phyloP scores from a whole-genome alignment of 495 filamentous ascomycete species.

The Penicillium argentinense region DNA sequence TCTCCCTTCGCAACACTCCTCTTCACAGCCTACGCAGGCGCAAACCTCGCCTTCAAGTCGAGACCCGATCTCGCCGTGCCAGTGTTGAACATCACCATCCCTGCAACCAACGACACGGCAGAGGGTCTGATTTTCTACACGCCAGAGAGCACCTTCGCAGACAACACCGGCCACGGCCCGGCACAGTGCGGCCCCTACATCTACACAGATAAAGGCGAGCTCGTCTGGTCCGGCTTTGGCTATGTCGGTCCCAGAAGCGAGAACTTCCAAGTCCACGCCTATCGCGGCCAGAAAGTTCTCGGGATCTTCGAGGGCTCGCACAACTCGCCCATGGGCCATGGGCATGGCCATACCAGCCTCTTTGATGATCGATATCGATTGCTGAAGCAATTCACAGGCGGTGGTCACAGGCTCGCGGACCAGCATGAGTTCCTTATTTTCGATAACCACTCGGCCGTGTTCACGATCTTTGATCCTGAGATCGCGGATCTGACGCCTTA shows the following conservation, averaged over 20 bases:
- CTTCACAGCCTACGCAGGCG: slow-evolving; percentile 6
- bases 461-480: slow-evolving; percentile 29
- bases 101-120: slow-evolving; percentile 38
- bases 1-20: neutral
- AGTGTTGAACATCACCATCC: slow-evolving; percentile 51
- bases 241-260: slow-evolving; percentile 46
- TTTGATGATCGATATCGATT: slow-evolving; percentile 47
- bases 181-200: slow-evolving; percentile 50
- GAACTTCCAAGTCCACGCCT: slow-evolving; percentile 32
- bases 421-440: slow-evolving; percentile 48
- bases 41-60: slow-evolving; percentile 31
- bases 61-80: slow-evolving; percentile 47
- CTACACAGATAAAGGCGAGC: slow-evolving; percentile 44
- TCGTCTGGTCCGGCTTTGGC: slow-evolving; percentile 49
- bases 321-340: slow-evolving; percentile 47
- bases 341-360: slow-evolving; percentile 43
- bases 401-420: slow-evolving; percentile 42
- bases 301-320: slow-evolving; percentile 50
- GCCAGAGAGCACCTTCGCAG: slow-evolving; percentile 45
- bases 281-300: slow-evolving; percentile 43
- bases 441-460: slow-evolving; percentile 27
- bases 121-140: slow-evolving; percentile 49
- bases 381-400: slow-evolving; percentile 38
- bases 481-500: slow-evolving; percentile 25
- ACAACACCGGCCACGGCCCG: slow-evolving; percentile 43